Conservation (phyloP, 257 asterid species). For the Henckelia pumila region DNA sequence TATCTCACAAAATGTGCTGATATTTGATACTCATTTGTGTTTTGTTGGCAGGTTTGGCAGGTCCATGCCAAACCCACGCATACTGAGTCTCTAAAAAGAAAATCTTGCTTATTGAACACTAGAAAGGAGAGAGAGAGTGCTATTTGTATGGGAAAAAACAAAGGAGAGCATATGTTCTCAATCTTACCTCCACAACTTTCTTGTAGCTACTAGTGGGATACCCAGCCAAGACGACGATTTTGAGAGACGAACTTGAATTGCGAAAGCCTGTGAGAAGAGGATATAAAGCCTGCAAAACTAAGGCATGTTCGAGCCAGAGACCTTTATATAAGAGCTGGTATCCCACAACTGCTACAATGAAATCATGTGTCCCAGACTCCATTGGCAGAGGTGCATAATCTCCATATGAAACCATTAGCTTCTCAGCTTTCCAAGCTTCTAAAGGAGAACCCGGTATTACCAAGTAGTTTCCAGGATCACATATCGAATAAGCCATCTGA, state of each 20-base stretch:
- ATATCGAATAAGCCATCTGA: conserved; percentile 76
- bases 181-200: conserved; percentile 68
- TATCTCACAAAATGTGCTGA: too few relatives aligned
- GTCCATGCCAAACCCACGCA: background rate
- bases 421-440: conserved; percentile 63
- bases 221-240: conserved; percentile 60
- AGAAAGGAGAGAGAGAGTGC: background rate
- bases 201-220: conserved; percentile 59
- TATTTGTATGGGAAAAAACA: background rate
- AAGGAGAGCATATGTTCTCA: background rate
- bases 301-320: conserved; percentile 89
- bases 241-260: conserved; percentile 55
- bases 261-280: conserved; percentile 51
- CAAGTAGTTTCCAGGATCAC: conserved; percentile 84
- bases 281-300: conserved; percentile 66
- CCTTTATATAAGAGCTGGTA: conserved; percentile 69
- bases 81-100: background rate
- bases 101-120: background rate
- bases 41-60: too few relatives aligned
- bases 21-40: too few relatives aligned
- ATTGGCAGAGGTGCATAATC: conserved; percentile 34
- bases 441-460: conserved; percentile 85
- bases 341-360: conserved; percentile 70
- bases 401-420: conserved; percentile 28
- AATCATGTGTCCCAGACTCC: conserved; percentile 43